Evolutionary conservation across 2,329 filamentous ascomycete genomes (phyloP).

Genomic region (Aurifilum marmelostoma): DNA sequence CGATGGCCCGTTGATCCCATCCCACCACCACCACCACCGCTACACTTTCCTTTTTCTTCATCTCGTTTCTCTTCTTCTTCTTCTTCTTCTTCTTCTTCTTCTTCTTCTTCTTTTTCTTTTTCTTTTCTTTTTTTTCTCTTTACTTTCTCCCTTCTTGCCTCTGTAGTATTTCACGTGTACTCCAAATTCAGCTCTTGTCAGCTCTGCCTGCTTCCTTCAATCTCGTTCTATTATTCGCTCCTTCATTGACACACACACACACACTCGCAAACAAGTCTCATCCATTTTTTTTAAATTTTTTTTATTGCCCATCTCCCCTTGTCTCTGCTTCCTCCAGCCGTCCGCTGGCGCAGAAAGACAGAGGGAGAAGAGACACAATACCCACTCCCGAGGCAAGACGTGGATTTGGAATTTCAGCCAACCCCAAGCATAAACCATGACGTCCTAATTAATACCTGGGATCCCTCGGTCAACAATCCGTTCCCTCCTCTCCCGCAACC

Average conservation of each 20-base stretch:
- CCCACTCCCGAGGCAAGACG: neutral
- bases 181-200: neutral
- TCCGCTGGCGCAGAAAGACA: neutral
- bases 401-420: neutral
- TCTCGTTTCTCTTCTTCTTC: neutral
- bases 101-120: neutral
- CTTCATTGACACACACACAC: neutral
- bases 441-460: slow-evolving; percentile 10
- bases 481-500: neutral
- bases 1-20: slow-evolving; percentile 19
- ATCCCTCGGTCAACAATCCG: slow-evolving; percentile 5
- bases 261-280: no score
- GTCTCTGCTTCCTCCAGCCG: neutral
- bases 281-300: neutral
- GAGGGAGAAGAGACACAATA: neutral
- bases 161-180: neutral
- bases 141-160: neutral
- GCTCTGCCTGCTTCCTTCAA: neutral
- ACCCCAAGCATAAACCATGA: slow-evolving; percentile 11
- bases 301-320: neutral
- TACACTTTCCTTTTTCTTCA: neutral
- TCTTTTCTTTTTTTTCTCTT: neutral
- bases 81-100: neutral
- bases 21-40: slow-evolving; percentile 1
- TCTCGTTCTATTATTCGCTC: neutral